Evolutionary conservation across 164 flowering plant species (phyloP), one percentile per base, ranked within the genome.

Genomic region (Paratinospora sagittata): DNA sequence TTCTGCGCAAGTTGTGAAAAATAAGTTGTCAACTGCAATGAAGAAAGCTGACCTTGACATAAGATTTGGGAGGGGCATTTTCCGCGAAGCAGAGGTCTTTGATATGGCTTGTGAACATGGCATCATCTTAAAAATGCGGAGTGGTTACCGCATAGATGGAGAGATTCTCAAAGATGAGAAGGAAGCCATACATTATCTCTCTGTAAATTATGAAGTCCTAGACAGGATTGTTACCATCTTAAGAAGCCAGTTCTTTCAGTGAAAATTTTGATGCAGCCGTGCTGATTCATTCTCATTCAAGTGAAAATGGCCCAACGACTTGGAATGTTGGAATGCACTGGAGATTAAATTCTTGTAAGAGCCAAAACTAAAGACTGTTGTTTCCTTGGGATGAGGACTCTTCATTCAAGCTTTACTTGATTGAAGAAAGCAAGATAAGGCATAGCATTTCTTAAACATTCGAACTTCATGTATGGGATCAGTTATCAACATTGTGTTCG

Each of bases 41-140:
- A 83, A 82, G 68, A 85, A 80, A 66, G 93, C 88, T 39, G 92
- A 90, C 9, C 70, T 93, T 71, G 86, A 73, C 19, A 82, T 93
- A 72, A 65, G 64, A 13, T 93, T 87, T 77, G 94, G 96, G 41
- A 83, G 77, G 72, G 98, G 98, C 37, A 74, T 93, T 76, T 60
- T 75, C 70, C 43, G 72, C 57, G 93, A 76, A 75, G 81, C 88
- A 4, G 97, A 93, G 79, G 85, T 85, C 19, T 76, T 91, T 39
- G 92, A 91, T 66, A 74, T 93, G 82, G 98, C 87, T 61, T 87
- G 86, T 78, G 85, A 88, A 60, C 82, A 87, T 74, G 94, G 92
- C 45, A 24, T 90, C 66, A 82, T 93, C 49, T 6, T 66, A 61
- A 78, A 76, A 71, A 86, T 85, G 66, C 88, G 82, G 69, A 81